phyloP scores from a whole-genome alignment of 2,329 filamentous ascomycete species.

The Cordyceps militaris region DNA sequence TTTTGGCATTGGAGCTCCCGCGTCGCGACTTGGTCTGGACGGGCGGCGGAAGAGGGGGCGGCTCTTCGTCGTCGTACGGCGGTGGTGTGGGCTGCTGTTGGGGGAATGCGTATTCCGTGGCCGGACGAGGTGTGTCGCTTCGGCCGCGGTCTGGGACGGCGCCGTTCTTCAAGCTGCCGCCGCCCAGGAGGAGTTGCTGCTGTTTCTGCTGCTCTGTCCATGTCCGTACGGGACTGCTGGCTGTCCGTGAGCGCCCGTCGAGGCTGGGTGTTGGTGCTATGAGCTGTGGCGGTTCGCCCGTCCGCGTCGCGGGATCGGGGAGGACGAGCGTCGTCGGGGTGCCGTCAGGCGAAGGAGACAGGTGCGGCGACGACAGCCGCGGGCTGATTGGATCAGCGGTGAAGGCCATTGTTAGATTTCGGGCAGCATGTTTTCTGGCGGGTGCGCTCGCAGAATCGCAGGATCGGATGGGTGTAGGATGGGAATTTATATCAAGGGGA shows the following conservation, averaged over 20 bases:
- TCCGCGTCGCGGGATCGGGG: background rate
- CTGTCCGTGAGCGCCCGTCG: constrained; percentile 1
- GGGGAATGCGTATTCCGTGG: background rate
- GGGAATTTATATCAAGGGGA: background rate
- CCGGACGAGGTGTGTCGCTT: background rate
- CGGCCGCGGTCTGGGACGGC: background rate
- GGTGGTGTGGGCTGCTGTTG: constrained; percentile 9
- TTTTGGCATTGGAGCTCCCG: constrained; percentile 25
- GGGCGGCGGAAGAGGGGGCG: background rate
- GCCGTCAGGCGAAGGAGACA: background rate
- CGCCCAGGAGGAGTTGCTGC: background rate
- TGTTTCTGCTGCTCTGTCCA: constrained; percentile 8
- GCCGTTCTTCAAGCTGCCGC: background rate
- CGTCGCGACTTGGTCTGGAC: constrained; percentile 17
- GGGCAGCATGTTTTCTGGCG: background rate
- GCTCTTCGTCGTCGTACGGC: background rate
- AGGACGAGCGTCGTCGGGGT: background rate
- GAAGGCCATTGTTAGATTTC: constrained; percentile 17
- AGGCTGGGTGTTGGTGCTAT: background rate
- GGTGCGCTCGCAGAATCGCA: background rate
- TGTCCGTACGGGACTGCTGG: constrained; percentile 9
- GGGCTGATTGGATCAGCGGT: constrained; percentile 19
- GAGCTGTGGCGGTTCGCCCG: background rate
- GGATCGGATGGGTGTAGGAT: background rate
- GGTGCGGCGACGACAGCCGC: constrained; percentile 13